A percentile compares a stretch with the other conserved stretches of the same genome.
phyloP scores from a whole-genome alignment of 2,329 filamentous ascomycete genomes.

The Fusarium sp. region DNA sequence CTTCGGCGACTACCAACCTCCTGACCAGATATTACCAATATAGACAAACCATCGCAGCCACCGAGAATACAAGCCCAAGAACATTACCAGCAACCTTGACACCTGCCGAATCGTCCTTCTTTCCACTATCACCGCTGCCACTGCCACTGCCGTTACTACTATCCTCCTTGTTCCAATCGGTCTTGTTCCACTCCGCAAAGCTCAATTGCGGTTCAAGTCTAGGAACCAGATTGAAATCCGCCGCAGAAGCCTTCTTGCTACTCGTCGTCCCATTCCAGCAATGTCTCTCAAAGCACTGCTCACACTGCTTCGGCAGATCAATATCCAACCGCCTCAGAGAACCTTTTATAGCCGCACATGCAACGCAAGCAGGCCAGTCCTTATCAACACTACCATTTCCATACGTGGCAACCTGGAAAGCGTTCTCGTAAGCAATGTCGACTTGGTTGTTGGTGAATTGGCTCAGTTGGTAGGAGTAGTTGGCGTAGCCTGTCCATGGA shows the following conservation, averaged over 20 bases:
- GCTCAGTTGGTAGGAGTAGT: conserved; percentile 43
- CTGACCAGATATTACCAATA: background rate
- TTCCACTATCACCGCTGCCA: background rate
- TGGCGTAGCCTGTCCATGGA: conserved; percentile 48
- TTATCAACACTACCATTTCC: conserved; percentile 79
- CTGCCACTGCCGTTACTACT: background rate
- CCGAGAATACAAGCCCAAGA: background rate
- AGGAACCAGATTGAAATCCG: conserved; percentile 34
- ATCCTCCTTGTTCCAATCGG: conserved; percentile 14
- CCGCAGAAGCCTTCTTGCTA: conserved; percentile 17
- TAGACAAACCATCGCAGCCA: background rate
- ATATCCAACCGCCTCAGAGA: conserved; percentile 63
- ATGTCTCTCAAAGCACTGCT: conserved; percentile 45
- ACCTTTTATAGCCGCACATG: conserved; percentile 81
- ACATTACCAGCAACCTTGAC: background rate
- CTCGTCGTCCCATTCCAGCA: conserved; percentile 46
- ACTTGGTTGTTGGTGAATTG: conserved; percentile 47
- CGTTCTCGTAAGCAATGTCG: conserved; percentile 66
- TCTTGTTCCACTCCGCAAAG: conserved; percentile 45
- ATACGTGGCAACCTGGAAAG: conserved; percentile 82
- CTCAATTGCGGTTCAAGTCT: conserved; percentile 42
- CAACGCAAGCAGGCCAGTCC: conserved; percentile 82
- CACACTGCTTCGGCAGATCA: conserved; percentile 42
- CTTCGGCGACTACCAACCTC: background rate
- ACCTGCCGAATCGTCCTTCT: background rate